phyloP scores from a whole-genome alignment of 164 flowering plant genomes.

The Tetrastigma voinierianum region DNA sequence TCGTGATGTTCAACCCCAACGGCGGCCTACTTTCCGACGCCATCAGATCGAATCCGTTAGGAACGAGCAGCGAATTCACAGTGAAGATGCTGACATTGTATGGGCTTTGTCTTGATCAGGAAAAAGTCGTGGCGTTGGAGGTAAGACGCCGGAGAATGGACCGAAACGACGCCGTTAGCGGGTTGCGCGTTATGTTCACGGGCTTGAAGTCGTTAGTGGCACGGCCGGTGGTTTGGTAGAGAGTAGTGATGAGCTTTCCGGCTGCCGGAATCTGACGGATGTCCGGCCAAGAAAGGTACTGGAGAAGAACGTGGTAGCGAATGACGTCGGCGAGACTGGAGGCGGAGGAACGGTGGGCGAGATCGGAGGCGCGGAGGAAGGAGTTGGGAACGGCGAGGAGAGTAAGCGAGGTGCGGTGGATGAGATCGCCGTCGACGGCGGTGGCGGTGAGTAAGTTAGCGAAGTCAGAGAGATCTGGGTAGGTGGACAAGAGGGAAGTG shows the following conservation, averaged over 20 bases:
- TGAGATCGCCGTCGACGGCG: constrained; percentile 54
- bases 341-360: constrained; percentile 35
- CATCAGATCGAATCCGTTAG: constrained; percentile 50
- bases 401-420: constrained; percentile 67
- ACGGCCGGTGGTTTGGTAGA: constrained; percentile 83
- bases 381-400: constrained; percentile 81
- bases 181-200: constrained; percentile 63
- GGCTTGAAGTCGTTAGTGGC: constrained; percentile 62
- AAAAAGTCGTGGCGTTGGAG: constrained; percentile 58
- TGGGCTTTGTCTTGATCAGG: constrained; percentile 47
- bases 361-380: constrained; percentile 43
- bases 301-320: constrained; percentile 85
- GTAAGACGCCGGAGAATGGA: constrained; percentile 49
- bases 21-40: constrained; percentile 69
- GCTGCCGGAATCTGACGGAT: constrained; percentile 58
- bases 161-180: constrained; percentile 31
- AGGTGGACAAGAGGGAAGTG: constrained; percentile 56
- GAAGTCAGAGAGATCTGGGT: constrained; percentile 79
- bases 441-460: constrained; percentile 54
- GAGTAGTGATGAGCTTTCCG: constrained; percentile 76
- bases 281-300: constrained; percentile 61
- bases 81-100: constrained; percentile 62
- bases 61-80: constrained; percentile 56
- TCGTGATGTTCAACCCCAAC: constrained; percentile 63
- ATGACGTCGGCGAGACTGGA: constrained; percentile 65